Base-by-base conservation (phyloP, 768 basidiomycete species). In the Boletus insuetus region DNA sequence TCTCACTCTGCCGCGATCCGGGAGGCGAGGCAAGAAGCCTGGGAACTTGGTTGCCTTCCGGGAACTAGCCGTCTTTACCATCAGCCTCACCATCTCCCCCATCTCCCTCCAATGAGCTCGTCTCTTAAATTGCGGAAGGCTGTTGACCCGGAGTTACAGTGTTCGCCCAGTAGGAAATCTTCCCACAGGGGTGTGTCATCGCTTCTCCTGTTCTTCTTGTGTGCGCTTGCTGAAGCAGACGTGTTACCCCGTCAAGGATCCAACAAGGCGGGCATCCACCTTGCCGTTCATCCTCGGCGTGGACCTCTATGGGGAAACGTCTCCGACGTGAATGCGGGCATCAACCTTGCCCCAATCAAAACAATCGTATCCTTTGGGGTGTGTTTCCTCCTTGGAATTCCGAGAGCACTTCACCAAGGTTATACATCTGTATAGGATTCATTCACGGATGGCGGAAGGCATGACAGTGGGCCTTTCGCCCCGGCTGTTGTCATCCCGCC, bases 321-420 rank as follows among this genome's bases (percentile, higher is more conserved):
- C 6, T 69, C 78, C 4, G 77, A 82, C 54, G 72, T 80, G 16
- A 83, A 81, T 41, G 79, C 78, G 0, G 82, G 82, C 0, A 59
- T 84, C 12, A 35, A 65, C 43, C 67, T 78, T 14, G 26, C 55
- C 0, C 55, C 45, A 1, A 69, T 75, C 55, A 76, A 74, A 55
- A 83, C 77, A 6, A 76, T 83, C 39, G 81, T 83, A 2, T 73
- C 80, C 2, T 82, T 83, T 53, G 79, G 80, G 20, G 81, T 80
- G 59, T 6, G 16, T 22, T 37, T 48, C 17, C 11, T 42, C 6
- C 32, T 12, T 6, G 17, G 20, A 26, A 14, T 19, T 38, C 16
- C 11, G 6, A 8, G 34, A 13, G 20, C 1, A 10, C 13, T 55
- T 55, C 6, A 54, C 41, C 14, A 4, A 7, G 34, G 26, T 39